Conservation (phyloP, 2,329 filamentous ascomycete species). For the Cercospora sojina region DNA sequence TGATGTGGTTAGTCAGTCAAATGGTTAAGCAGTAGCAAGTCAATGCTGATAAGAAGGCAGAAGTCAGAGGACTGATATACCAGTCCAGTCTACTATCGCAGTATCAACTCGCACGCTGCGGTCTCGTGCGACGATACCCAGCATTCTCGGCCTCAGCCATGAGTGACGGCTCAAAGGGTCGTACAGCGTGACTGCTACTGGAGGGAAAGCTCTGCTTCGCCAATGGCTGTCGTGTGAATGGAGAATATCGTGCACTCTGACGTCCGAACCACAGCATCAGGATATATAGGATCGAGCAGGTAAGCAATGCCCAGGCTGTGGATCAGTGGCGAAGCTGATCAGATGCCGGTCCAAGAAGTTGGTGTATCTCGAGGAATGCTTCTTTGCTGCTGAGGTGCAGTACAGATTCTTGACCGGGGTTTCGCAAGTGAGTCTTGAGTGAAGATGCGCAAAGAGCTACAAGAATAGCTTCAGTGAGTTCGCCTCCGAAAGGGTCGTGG, state of each 20-base stretch:
- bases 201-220: neutral
- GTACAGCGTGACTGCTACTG: neutral
- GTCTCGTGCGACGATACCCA: neutral
- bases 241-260: neutral
- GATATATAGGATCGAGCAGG: neutral
- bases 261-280: neutral
- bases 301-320: neutral
- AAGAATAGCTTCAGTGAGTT: neutral
- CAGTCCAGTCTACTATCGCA: neutral
- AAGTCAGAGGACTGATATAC: neutral
- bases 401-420: neutral
- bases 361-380: neutral
- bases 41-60: neutral
- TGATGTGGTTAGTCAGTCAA: neutral
- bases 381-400: neutral
- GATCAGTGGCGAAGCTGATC: neutral
- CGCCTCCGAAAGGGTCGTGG: neutral
- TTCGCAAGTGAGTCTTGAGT: neutral
- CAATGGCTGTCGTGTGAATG: neutral
- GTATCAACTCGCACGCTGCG: neutral
- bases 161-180: neutral
- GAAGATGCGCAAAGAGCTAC: neutral
- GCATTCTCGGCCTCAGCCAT: neutral
- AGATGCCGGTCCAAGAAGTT: neutral
- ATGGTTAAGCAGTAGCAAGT: neutral